phyloP scores from a whole-genome alignment of 148 eudicot genomes.

The Rhododendron ferrugineum region DNA sequence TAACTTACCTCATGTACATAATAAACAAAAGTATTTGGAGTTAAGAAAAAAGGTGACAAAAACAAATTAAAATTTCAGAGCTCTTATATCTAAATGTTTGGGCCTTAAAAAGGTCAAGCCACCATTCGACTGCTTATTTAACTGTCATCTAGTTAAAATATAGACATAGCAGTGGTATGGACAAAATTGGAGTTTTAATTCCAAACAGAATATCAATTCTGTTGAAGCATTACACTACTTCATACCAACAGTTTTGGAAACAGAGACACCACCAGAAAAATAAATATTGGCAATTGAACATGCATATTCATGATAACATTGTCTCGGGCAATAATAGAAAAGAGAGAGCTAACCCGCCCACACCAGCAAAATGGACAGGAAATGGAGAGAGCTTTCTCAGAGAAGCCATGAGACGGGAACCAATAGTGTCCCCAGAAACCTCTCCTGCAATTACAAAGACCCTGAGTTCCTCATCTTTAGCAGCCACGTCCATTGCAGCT shows the following conservation, averaged over 20 bases:
- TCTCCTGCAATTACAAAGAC: conserved; percentile 34
- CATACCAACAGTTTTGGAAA: not conserved
- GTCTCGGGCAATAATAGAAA: not conserved
- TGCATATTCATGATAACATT: not conserved
- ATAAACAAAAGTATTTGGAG: no score
- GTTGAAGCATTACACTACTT: not conserved
- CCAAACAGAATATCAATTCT: not conserved
- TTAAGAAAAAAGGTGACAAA: no score
- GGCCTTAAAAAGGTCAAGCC: no score
- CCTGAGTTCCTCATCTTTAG: conserved; percentile 83
- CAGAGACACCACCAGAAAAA: not conserved
- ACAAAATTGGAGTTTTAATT: no score
- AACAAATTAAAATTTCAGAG: no score
- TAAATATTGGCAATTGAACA: not conserved
- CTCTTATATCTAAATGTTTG: no score
- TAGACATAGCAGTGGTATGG: no score
- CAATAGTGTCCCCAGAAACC: conserved; percentile 71
- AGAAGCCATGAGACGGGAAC: conserved; percentile 78
- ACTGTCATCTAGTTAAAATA: no score
- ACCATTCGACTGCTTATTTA: no score
- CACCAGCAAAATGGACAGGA: conserved; percentile 75
- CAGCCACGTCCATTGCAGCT: conserved; percentile 57
- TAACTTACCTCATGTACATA: not conserved
- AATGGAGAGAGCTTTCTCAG: conserved; percentile 72
- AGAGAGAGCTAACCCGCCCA: conserved; percentile 62